Evolutionary conservation across 768 basidiomycete genomes (phyloP).

Genomic region (Boletus subparvulus): DNA sequence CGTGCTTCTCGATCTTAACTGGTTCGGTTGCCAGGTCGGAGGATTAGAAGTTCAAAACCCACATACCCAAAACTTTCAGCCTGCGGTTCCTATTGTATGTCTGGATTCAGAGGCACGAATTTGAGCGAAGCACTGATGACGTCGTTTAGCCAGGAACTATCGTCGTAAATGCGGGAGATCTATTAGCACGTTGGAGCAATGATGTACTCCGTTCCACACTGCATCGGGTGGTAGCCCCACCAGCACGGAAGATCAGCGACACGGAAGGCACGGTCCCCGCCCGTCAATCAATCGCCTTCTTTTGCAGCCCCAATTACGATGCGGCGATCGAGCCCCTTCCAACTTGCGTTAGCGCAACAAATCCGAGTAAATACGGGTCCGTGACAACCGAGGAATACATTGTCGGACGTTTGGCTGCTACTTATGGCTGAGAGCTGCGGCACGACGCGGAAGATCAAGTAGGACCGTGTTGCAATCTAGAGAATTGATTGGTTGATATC

Average conservation of each 20-base stretch:
- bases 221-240: constrained; percentile 79
- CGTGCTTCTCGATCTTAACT: neutral
- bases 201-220: constrained; percentile 76
- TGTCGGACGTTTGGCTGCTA: constrained; percentile 62
- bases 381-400: constrained; percentile 78
- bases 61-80: constrained; percentile 66
- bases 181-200: constrained; percentile 82
- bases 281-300: constrained; percentile 83
- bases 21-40: constrained; percentile 51
- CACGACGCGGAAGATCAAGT: neutral
- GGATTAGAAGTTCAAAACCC: constrained; percentile 83
- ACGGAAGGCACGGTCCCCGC: constrained; percentile 57
- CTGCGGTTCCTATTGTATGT: constrained; percentile 75
- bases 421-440: constrained; percentile 38
- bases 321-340: constrained; percentile 71
- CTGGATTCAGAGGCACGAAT: constrained; percentile 2
- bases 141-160: constrained; percentile 67
- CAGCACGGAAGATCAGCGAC: constrained; percentile 46
- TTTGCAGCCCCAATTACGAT: constrained; percentile 79
- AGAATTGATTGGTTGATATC: constrained; percentile 6
- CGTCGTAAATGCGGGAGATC: constrained; percentile 80
- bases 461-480: constrained; percentile 7
- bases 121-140: constrained; percentile 1
- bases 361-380: constrained; percentile 67
- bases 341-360: constrained; percentile 41